Evolutionary conservation across 164 flowering plant genomes (phyloP), one percentile per base, ranked within the genome.

Genomic region (Chimonanthus salicifolius): DNA sequence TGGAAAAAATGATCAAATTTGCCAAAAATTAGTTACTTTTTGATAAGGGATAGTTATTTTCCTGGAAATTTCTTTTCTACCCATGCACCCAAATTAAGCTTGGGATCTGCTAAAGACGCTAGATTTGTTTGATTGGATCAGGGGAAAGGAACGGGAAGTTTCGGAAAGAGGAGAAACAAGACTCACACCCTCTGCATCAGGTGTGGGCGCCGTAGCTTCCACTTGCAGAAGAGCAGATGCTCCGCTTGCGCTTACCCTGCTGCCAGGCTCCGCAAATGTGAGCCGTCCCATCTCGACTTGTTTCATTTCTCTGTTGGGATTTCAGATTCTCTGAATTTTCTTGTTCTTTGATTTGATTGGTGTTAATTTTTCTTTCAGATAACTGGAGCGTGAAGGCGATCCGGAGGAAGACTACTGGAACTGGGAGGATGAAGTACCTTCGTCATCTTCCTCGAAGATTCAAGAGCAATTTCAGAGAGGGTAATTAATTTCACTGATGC

Each of bases 361-460:
- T 21, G n/a, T n/a, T 1, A 7, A 62, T 3, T 62, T 20, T 7
- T 33, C 15, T 44, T 65, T 45, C 50, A 88, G 92, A 87, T 71
- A 87, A 88, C 81, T 88, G 92, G 90, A 87, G 89, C 75, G 86
- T 79, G 80, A 88, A 87, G 83, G 90, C 90, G 1, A 85, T 88
- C 45, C 71, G 90, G 58, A 78, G 90, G 75, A 88, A 85, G 87
- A 87, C 92, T 4, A 87, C 92, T 3, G 89, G 92, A 70, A 89
- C 89, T 8, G 89, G 92, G 4, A 76, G 92, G 21, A 87, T 87
- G 90, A 82, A 85, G 87, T 86, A 89, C 69, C 84, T 87, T 51
- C 89, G 89, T 10, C 80, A 87, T 72, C 77, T 88, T 16, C 85
- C 88, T 7, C 79, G 84, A 67, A 77, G 90, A 71, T 87, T 86